Base-by-base conservation (phyloP, 176 grass and related monocot species). In the Raddia distichophylla region DNA sequence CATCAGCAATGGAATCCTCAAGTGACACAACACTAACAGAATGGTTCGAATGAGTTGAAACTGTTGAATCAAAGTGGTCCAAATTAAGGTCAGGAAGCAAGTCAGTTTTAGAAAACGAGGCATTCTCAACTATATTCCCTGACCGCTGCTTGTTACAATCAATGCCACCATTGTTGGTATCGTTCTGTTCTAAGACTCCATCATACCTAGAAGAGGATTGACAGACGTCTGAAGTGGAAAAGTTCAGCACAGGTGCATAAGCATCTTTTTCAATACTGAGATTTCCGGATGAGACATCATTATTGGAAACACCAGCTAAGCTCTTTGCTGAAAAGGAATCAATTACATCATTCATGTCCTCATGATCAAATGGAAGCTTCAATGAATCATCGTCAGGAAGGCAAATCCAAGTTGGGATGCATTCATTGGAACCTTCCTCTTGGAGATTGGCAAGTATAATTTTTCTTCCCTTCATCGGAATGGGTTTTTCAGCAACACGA, bases 1-100 rank as follows among this genome's bases (percentile, higher is more conserved):
- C 89, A 82, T 81, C 92, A 82, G 55, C 68, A 86, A 91, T 76
- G 45, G 84, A 84, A 74, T 86, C 86, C 70, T 78, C 80, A 37
- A 94, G 83, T 57, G 75, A 84, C 18, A 84, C 86, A 37, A 84
- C 51, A 80, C 68, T 75, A 59, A 77, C 73, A 75, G 87, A 86
- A 63, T 94, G 64, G 59, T 66, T 82, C 79, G 86, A 91, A 75
- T 83, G 71, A 70, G 80, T 78, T 70, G 83, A 80, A 73, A 70
- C 46, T 5, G 9, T 58, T 50, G 58, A 78, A 77, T 40, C 58
- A 71, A 76, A 85, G 71, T 85, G 64, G 64, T 81, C 64, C 56
- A 80, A 86, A 84, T 86, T 86, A 20, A 78, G 69, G 88, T 86
- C 80, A 87, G 83, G 84, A 58, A 86, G 68, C 62, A 84, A 65